Evolutionary conservation across 805 yeast species (phyloP), one percentile per base, ranked within the genome.

Genomic region (Scheffersomyces ergatensis): DNA sequence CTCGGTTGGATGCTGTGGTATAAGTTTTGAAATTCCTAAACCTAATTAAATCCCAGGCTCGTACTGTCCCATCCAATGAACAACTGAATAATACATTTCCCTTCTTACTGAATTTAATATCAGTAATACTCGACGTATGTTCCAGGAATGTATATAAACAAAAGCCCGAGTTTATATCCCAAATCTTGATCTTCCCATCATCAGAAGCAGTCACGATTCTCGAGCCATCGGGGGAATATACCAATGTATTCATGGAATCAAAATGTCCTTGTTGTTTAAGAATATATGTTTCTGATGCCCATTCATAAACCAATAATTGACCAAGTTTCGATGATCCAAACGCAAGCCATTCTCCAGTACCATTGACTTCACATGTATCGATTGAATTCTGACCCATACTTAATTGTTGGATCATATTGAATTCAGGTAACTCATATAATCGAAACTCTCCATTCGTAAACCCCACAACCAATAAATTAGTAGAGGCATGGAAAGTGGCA

Each of bases 251-350:
- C 61, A 89, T 78, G 0, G 96, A 73, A 61, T 93, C 99, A 57
- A 87, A 92, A 64, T 93, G 99, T 18, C 98, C 97, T 64, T 93
- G 99, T 60, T 93, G 99, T 58, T 92, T 90, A 49, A 93, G 70
- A 35, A 93, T 85, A 58, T 92, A 93, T 0, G 97, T 87, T 61
- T 93, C 99, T 4, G 96, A 86, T 67, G 93, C 97, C 99, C 99
- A 93, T 72, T 93, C 99, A 72, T 95, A 93, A 0, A 93, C 99
- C 42, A 93, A 67, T 44, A 93, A 67, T 65, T 93, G 99, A n/a
- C 99, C 99, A 21, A 87, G 63, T 55, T 82, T 83, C 25, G 89
- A 67, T 0, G 97, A 89, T 4, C 99, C 99, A 62, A 93, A 87
- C 0, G 97, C 96, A 24, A 93, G 70, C 99, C 99, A 93, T 62